Conservation (phyloP, 2,329 filamentous ascomycete genomes). For the Fusarium setosum region DNA sequence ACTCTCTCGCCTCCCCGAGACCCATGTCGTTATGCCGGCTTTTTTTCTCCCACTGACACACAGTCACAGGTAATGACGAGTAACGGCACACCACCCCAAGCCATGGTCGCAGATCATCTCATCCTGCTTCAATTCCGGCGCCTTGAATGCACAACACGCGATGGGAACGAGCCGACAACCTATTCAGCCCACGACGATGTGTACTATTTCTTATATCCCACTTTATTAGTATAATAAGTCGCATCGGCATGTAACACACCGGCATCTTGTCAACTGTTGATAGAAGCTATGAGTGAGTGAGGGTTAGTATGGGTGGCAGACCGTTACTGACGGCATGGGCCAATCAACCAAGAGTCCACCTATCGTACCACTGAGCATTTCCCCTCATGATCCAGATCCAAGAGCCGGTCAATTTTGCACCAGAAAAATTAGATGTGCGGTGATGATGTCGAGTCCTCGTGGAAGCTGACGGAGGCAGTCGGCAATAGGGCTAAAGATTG, state of each 20-base stretch:
- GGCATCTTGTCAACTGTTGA: conserved; percentile 7
- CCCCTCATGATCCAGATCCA: conserved; percentile 16
- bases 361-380: conserved; percentile 10
- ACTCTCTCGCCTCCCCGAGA: conserved; percentile 1
- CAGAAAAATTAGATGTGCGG: conserved; percentile 35
- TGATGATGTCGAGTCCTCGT: conserved; percentile 38
- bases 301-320: conserved; percentile 2
- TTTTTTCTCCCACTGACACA: conserved; percentile 12
- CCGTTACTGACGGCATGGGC: conserved; percentile 22
- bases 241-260: conserved; percentile 20
- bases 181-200: too few relatives aligned
- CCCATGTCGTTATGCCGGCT: conserved; percentile 26
- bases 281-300: background rate
- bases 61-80: conserved; percentile 28
- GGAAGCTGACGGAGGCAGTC: conserved; percentile 41
- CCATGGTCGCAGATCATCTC: conserved; percentile 33
- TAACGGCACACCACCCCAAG: conserved; percentile 25
- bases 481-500: conserved; percentile 45
- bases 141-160: background rate
- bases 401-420: conserved; percentile 31
- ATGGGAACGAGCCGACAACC: background rate
- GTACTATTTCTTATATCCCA: too few relatives aligned
- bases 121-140: conserved; percentile 13
- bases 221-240: conserved; percentile 7
- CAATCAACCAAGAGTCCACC: conserved; percentile 20